Conservation (phyloP, 352 stramenopile genomes). For the Pythium brachiatum region DNA sequence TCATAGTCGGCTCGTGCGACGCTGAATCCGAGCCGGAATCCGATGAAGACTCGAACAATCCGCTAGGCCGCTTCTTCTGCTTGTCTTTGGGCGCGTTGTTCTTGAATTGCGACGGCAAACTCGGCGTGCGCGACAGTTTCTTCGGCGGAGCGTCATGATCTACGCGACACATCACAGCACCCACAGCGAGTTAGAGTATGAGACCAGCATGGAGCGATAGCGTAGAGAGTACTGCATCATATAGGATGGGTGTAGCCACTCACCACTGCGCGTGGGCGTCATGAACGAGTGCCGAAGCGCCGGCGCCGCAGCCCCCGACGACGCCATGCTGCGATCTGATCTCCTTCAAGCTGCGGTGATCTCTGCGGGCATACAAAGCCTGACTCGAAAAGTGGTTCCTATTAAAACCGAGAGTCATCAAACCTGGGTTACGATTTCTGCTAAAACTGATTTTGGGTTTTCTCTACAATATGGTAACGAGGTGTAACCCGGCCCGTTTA, state of each 20-base stretch:
- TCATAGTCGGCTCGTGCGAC: constrained; percentile 14
- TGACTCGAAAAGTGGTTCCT: constrained; percentile 12
- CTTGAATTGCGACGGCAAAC: constrained; percentile 19
- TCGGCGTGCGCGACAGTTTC: constrained; percentile 21
- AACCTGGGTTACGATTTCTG: constrained; percentile 11
- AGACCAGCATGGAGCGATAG: neutral
- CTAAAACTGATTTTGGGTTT: constrained; percentile 21
- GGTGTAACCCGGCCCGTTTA: neutral
- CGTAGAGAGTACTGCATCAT: neutral
- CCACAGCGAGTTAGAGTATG: neutral
- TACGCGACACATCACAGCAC: constrained; percentile 1
- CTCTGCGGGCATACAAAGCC: constrained; percentile 9
- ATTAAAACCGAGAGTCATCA: constrained; percentile 9
- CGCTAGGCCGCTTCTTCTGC: constrained; percentile 19
- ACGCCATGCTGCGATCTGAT: constrained; percentile 15
- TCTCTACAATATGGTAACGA: neutral
- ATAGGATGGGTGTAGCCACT: neutral
- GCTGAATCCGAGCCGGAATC: constrained; percentile 21
- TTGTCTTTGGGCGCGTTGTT: constrained; percentile 3
- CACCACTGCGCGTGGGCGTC: constrained; percentile 7
- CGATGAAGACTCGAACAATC: constrained; percentile 30
- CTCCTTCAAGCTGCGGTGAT: constrained; percentile 15
- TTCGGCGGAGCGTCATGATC: constrained; percentile 8
- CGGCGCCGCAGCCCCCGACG: constrained; percentile 14
- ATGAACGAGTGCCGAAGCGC: constrained; percentile 25